phyloP scores from a whole-genome alignment of 23 red algal genomes.

The Gracilaria vermiculophylla region DNA sequence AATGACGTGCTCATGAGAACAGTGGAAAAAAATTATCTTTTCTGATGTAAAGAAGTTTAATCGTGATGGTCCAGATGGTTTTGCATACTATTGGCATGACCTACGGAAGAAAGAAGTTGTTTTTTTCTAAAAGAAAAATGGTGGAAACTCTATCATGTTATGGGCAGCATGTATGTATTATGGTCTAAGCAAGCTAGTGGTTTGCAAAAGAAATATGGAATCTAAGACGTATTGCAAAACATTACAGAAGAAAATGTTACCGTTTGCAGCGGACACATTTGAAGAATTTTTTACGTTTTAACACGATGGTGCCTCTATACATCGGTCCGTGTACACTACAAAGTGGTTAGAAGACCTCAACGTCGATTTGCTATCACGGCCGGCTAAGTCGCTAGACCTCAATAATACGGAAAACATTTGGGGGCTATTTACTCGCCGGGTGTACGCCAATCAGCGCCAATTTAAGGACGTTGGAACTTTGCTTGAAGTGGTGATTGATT shows the following conservation, averaged over 20 bases:
- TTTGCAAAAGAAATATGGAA: background rate
- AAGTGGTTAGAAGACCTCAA: background rate
- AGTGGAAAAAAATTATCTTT: constrained; percentile 1
- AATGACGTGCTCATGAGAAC: background rate
- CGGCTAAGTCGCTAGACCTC: constrained; percentile 5
- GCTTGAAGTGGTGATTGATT: background rate
- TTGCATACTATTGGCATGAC: no score
- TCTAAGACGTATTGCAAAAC: constrained; percentile 4
- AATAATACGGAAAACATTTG: constrained; percentile 19
- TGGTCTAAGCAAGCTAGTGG: background rate
- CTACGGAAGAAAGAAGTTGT: no score
- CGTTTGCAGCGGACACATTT: background rate
- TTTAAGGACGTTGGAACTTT: background rate
- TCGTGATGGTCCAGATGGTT: constrained; percentile 10
- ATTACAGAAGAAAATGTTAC: background rate
- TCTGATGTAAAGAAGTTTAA: constrained; percentile 29
- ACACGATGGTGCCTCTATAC: constrained; percentile 7
- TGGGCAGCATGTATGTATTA: background rate
- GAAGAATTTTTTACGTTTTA: constrained; percentile 2
- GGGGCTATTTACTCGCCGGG: background rate
- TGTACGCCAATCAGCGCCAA: constrained; percentile 13
- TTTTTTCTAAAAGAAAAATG: no score
- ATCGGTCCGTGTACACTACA: background rate
- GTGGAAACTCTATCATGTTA: background rate
- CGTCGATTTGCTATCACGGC: background rate